These are phyloP conservation scores for Talaromyces pinophilus DNA, from an alignment of 2,329 filamentous ascomycete species.

Conservation along the genomic window DNA sequence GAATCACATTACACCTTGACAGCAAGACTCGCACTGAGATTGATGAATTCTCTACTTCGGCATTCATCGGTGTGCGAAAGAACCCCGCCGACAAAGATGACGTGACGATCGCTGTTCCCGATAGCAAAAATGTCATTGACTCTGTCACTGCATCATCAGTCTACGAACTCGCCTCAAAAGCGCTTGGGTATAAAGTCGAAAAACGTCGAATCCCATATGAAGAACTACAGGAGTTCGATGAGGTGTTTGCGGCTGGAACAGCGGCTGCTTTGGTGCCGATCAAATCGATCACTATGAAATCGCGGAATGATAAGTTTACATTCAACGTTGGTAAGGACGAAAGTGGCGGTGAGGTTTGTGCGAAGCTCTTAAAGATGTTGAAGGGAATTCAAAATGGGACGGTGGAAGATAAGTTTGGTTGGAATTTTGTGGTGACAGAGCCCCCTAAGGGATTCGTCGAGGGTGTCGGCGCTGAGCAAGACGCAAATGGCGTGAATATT, in stretches of 20 bases:
- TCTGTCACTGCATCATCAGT: constrained; percentile 81
- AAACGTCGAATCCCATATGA: constrained; percentile 63
- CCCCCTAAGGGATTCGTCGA: constrained; percentile 36
- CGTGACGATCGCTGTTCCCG: constrained; percentile 78
- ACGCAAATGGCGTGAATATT: constrained; percentile 31
- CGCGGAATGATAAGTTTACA: constrained; percentile 56
- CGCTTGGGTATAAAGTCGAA: constrained; percentile 84
- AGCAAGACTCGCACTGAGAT: constrained; percentile 80
- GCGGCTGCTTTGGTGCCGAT: constrained; percentile 90
- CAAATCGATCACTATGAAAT: constrained; percentile 77
- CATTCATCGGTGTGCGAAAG: constrained; percentile 78
- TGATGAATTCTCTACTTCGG: constrained; percentile 94
- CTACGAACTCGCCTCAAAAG: constrained; percentile 67
- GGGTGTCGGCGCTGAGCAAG: constrained; percentile 8
- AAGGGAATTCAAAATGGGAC: constrained; percentile 86
- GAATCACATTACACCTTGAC: constrained; percentile 94
- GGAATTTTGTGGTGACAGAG: constrained; percentile 55
- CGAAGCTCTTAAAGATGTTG: constrained; percentile 71
- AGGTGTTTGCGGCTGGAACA: constrained; percentile 90
- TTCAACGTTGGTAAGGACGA: constrained; percentile 51
- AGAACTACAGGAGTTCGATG: constrained; percentile 64
- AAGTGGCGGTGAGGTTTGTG: constrained; percentile 60
- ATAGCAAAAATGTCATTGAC: constrained; percentile 83
- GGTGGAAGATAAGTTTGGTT: constrained; percentile 73
- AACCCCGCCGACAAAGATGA: constrained; percentile 45